These are phyloP conservation scores for Dorcoceras hygrometricum DNA, from an alignment of 257 asterid genomes.

Conservation along the genomic window DNA sequence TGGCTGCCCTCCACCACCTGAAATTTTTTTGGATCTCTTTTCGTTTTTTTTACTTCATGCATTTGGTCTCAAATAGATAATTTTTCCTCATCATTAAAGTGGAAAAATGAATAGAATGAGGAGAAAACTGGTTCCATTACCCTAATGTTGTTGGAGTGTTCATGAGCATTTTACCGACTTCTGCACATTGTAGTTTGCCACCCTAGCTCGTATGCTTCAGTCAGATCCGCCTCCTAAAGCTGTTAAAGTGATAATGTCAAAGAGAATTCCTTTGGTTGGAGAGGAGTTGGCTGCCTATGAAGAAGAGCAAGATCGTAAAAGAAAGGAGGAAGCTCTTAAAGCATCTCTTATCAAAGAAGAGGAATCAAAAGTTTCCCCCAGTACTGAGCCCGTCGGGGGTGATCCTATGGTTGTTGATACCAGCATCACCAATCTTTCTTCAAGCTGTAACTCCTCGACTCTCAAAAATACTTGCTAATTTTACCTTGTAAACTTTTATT, in stretches of 20 bases:
- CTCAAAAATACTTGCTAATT: conserved; percentile 12
- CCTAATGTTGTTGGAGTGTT: conserved; percentile 18
- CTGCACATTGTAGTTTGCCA: conserved; percentile 65
- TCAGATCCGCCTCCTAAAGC: conserved; percentile 99
- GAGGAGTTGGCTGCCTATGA: conserved; percentile 99
- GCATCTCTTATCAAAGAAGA: conserved; percentile 85
- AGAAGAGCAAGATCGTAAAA: conserved; percentile 80
- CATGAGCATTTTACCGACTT: conserved; percentile 16
- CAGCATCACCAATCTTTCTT: conserved; percentile 39
- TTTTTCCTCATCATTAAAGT: not conserved
- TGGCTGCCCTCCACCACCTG: conserved; percentile 6
- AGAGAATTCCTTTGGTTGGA: conserved; percentile 91
- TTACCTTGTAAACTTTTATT: conserved; percentile 16
- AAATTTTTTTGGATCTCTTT: not conserved
- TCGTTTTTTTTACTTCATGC: not conserved
- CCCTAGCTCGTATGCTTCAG: conserved; percentile 95
- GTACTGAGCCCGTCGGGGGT: conserved; percentile 45
- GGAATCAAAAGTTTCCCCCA: conserved; percentile 64
- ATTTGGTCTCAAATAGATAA: not conserved
- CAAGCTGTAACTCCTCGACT: conserved; percentile 46
- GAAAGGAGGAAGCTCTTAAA: conserved; percentile 87
- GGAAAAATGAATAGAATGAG: conserved; percentile 2
- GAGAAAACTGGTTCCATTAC: conserved; percentile 9
- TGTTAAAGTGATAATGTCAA: conserved; percentile 93
- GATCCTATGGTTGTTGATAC: conserved; percentile 85